phyloP scores from a whole-genome alignment of 768 basidiomycete species.

The Kwoniella mangroviensis region DNA sequence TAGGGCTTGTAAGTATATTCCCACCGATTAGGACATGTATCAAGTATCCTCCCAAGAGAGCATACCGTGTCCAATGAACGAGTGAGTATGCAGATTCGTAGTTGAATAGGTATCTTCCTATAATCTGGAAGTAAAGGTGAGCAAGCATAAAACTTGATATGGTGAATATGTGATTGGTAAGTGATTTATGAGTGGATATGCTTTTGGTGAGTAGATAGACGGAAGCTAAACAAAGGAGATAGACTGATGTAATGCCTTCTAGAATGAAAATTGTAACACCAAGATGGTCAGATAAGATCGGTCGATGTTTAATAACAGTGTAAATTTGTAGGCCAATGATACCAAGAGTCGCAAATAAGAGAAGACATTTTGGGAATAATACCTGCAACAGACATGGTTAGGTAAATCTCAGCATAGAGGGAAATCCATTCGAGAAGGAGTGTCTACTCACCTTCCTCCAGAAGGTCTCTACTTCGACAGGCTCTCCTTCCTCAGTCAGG shows the following conservation, averaged over 20 bases:
- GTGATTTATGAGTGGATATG: neutral
- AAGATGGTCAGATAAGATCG: neutral
- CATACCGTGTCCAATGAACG: constrained; percentile 25
- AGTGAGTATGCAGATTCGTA: neutral
- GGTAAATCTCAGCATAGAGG: neutral
- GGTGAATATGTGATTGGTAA: constrained; percentile 26
- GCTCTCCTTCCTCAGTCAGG: constrained; percentile 28
- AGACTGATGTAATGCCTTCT: neutral
- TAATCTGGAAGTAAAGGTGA: constrained; percentile 28
- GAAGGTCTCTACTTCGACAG: constrained; percentile 24
- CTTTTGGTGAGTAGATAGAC: neutral
- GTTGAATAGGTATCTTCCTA: constrained; percentile 34
- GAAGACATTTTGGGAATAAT: neutral
- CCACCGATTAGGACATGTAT: constrained; percentile 8
- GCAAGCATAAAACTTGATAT: constrained; percentile 11
- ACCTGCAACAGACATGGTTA: neutral
- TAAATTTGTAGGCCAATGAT: constrained; percentile 13
- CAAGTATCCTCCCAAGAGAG: constrained; percentile 11
- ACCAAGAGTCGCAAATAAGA: constrained; percentile 12
- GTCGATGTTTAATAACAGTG: neutral
- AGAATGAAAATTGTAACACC: neutral
- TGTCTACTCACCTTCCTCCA: constrained; percentile 30
- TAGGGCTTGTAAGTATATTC: constrained; percentile 29
- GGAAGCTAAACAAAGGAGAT: constrained; percentile 1
- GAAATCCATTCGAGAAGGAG: neutral